Percentiles rank a stretch among this genome's conserved stretches.
These are phyloP conservation scores for Sugiyamaella floridensis DNA, from an alignment of 805 yeast species.

Conservation along the genomic window DNA sequence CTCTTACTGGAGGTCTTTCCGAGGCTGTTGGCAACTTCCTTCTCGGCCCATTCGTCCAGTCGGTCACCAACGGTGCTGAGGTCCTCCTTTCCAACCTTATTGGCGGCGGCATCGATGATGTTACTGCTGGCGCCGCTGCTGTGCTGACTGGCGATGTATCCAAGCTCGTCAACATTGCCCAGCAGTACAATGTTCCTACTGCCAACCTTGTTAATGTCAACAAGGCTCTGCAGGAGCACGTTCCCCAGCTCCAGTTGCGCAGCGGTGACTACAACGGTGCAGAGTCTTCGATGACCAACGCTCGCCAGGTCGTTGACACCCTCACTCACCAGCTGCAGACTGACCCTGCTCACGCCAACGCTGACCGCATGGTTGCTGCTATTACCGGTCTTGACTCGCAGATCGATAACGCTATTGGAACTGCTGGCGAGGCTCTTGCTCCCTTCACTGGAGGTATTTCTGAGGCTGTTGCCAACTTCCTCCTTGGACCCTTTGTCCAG, in stretches of 20 bases:
- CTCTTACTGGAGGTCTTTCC: conserved; percentile 21
- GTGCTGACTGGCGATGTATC: not conserved
- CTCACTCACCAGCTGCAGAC: not conserved
- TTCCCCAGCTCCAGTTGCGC: not conserved
- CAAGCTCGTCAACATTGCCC: conserved; percentile 2
- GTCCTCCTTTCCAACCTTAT: conserved; percentile 21
- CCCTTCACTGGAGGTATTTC: conserved; percentile 23
- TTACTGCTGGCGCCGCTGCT: not conserved
- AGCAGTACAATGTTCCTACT: conserved; percentile 8
- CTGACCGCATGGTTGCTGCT: conserved; percentile 10
- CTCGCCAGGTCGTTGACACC: conserved; percentile 3
- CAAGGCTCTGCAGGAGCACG: not conserved
- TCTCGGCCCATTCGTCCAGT: conserved; percentile 26
- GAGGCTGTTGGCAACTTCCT: conserved; percentile 19
- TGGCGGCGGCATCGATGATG: conserved; percentile 19
- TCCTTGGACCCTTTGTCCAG: conserved; percentile 26
- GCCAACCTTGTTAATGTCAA: conserved; percentile 1
- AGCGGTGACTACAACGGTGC: not conserved
- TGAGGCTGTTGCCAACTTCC: conserved; percentile 21
- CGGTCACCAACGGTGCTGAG: conserved; percentile 27
- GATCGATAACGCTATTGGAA: conserved; percentile 24
- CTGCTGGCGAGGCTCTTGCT: conserved; percentile 16
- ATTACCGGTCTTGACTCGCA: conserved; percentile 29
- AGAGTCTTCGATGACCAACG: conserved; percentile 1
- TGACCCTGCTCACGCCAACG: conserved; percentile 7